Evolutionary conservation across 192 early-diverging fungal genomes (phyloP).

Genomic region (Tieghemiomyces parasiticus): DNA sequence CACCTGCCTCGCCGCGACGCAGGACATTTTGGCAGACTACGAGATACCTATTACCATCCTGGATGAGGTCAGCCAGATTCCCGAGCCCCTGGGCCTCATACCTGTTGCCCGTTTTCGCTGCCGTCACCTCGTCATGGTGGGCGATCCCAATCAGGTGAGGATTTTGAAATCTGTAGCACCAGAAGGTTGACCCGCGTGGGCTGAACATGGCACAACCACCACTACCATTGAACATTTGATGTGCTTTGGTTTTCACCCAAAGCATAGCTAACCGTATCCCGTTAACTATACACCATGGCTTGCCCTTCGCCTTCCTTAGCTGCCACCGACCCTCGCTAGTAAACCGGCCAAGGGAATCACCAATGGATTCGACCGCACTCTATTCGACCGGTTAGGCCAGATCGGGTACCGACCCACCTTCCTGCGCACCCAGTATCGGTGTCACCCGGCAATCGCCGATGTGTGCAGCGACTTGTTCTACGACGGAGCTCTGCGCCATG

Average conservation of each 20-base stretch:
- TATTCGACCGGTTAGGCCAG: constrained; percentile 62
- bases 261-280: no score
- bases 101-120: constrained; percentile 49
- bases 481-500: constrained; percentile 18
- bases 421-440: constrained; percentile 33
- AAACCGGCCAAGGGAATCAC: constrained; percentile 18
- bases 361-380: constrained; percentile 60
- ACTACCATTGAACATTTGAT: no score
- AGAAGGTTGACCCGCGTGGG: no score
- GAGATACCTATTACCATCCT: constrained; percentile 57
- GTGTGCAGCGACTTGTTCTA: constrained; percentile 32
- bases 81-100: constrained; percentile 77
- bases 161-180: no score
- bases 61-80: constrained; percentile 78
- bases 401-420: constrained; percentile 22
- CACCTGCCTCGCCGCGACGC: constrained; percentile 67
- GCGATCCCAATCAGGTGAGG: constrained; percentile 84
- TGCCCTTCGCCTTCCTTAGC: no score
- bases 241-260: no score
- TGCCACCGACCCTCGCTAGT: constrained; percentile 67
- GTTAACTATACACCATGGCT: no score
- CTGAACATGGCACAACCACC: no score
- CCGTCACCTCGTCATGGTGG: constrained; percentile 56
- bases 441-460: constrained; percentile 29
- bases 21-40: constrained; percentile 45